Evolutionary conservation across 805 yeast genomes (phyloP).

Genomic region (Candida nitratophila): DNA sequence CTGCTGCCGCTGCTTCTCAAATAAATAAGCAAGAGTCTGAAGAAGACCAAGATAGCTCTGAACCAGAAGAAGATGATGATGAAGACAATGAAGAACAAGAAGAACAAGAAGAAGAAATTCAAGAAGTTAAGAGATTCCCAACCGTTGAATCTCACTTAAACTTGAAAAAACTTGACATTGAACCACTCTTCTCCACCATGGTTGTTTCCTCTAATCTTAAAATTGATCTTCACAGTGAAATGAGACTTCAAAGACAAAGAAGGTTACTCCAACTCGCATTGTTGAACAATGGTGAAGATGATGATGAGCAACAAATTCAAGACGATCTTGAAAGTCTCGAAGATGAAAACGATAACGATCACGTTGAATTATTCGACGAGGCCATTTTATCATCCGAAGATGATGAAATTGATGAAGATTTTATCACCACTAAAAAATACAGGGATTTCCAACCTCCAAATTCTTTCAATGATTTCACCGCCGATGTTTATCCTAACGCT

Average conservation of each 20-base stretch:
- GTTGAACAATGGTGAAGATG: conserved; percentile 9
- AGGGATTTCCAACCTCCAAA: neutral
- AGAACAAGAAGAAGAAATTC: neutral
- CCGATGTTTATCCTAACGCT: conserved; percentile 3
- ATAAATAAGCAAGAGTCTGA: too few relatives aligned
- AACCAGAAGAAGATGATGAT: neutral
- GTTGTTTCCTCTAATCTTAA: conserved; percentile 11
- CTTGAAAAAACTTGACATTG: conserved; percentile 8
- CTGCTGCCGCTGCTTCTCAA: too few relatives aligned
- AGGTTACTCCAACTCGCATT: conserved; percentile 21
- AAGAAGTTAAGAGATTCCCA: neutral
- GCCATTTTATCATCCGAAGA: conserved; percentile 19
- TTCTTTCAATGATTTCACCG: neutral
- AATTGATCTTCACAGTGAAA: conserved; percentile 19
- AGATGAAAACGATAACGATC: conserved; percentile 1
- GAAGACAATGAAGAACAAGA: neutral
- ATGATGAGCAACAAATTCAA: neutral
- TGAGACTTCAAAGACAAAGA: conserved; percentile 25
- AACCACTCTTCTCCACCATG: conserved; percentile 18
- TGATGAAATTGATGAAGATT: conserved; percentile 13
- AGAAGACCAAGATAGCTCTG: neutral
- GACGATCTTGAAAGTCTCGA: neutral
- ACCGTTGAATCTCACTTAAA: neutral
- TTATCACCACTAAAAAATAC: conserved; percentile 5
- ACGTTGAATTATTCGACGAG: conserved; percentile 12